Evolutionary conservation across 352 stramenopile genomes (phyloP).

Genomic region (Phytophthora pini): DNA sequence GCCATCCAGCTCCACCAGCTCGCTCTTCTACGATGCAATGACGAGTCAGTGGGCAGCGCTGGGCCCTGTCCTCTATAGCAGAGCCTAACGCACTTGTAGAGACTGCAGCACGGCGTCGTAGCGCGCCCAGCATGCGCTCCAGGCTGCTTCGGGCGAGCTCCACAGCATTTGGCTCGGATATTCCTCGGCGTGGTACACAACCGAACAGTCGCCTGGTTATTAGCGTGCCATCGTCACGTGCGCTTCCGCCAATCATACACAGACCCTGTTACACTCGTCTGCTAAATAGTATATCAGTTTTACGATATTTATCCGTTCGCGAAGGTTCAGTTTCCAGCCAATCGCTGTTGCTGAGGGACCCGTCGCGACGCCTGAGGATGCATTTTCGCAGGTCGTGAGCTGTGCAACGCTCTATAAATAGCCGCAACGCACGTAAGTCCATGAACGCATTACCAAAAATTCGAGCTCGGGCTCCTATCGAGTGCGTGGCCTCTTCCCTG

Average conservation of each 20-base stretch:
- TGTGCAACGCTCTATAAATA: conserved; percentile 27
- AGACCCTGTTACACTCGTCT: not conserved
- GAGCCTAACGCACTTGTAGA: conserved; percentile 34
- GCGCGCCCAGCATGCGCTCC: conserved; percentile 40
- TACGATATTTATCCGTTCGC: not conserved
- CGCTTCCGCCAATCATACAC: conserved; percentile 5
- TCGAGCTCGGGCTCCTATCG: conserved; percentile 12
- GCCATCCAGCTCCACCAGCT: conserved; percentile 59
- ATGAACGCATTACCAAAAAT: conserved; percentile 24
- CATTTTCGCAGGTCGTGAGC: conserved; percentile 9
- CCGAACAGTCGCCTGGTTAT: conserved; percentile 24
- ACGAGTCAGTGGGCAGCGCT: conserved; percentile 3
- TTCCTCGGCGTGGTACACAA: conserved; percentile 21
- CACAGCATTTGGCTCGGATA: conserved; percentile 33
- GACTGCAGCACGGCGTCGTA: conserved; percentile 54
- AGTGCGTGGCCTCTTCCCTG: conserved; percentile 14
- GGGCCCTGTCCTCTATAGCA: not conserved
- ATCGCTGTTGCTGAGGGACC: not conserved
- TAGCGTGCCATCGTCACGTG: conserved; percentile 23
- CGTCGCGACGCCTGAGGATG: not conserved
- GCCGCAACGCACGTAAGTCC: conserved; percentile 17
- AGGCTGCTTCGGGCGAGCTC: conserved; percentile 35
- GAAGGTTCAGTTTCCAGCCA: conserved; percentile 2
- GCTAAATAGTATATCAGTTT: conserved; percentile 4
- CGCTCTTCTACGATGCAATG: conserved; percentile 53